Base-by-base conservation (phyloP, 164 flowering plant species). In the Pachysandra terminalis region DNA sequence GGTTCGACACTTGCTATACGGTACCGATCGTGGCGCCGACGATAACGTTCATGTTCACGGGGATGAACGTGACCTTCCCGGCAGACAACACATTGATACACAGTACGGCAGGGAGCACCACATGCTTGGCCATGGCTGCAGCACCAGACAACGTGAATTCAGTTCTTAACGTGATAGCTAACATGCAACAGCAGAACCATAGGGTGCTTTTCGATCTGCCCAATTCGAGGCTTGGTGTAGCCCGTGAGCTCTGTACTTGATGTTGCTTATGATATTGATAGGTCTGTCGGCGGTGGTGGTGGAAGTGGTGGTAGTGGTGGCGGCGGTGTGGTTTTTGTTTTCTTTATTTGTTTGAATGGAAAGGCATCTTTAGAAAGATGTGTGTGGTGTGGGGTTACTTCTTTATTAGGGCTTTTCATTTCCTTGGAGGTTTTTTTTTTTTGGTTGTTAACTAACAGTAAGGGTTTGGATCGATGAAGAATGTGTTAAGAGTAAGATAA, bases 131-230 rank as follows among this genome's bases (percentile, higher is more conserved):
- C 27, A 80, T 82, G 87, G 87, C 85, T 0, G 78, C 79, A 4
- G 75, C 87, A 12, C 87, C 87, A 0, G 71, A 65, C 27, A 75
- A 84, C 63, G 78, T 84, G 51, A 80, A 82, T 63, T 81, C 83
- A 1, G 87, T 79, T 61, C 81, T 83, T 14, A 85, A 85, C 24
- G 89, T 85, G 59, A 80, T 83, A 8, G 86, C 89, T 64, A 85
- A 67, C 65, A 77, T 85, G 87, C 87, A 85, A 67, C 87, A 85
- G 64, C 87, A 85, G 72, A 85, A 85, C 76, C 87, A 81, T 61
- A 63, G 84, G 37, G 45, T 85, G 19, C 78, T 85, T 22, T 67
- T 68, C 64, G 89, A 85, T 41, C 76, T 80, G 14, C 85, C 87
- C 56, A 83, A 83, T 59, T 73, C 81, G 0, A 68, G 87, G 73